Evolutionary conservation across 164 flowering plant genomes (phyloP).

Genomic region (Umbellularia californica): DNA sequence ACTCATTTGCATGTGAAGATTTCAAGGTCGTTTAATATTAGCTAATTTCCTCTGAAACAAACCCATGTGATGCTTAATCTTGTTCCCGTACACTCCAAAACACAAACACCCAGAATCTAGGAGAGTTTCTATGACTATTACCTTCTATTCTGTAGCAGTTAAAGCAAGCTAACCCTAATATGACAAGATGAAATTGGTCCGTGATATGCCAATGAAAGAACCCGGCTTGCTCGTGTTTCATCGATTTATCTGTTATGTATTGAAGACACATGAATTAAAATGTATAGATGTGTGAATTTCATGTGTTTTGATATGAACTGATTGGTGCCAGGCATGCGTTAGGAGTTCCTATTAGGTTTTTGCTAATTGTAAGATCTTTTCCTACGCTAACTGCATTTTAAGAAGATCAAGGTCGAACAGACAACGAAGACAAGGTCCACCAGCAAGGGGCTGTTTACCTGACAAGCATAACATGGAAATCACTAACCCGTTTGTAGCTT

Average conservation of each 20-base stretch:
- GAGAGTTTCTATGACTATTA: neutral
- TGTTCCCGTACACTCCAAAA: neutral
- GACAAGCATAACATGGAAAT: constrained; percentile 9
- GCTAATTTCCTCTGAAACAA: neutral
- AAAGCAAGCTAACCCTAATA: too few species aligned
- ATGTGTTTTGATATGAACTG: neutral
- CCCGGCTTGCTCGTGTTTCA: too few species aligned
- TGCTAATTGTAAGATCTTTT: neutral
- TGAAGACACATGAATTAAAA: neutral
- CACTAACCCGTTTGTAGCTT: constrained; percentile 1
- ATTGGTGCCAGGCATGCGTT: too few species aligned
- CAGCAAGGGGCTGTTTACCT: constrained; percentile 4
- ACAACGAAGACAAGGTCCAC: constrained; percentile 6
- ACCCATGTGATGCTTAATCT: neutral
- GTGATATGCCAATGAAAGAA: too few species aligned
- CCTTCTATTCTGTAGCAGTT: too few species aligned
- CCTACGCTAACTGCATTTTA: neutral
- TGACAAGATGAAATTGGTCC: too few species aligned
- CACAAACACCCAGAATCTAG: neutral
- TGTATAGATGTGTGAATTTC: neutral
- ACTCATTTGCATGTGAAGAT: neutral
- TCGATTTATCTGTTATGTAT: too few species aligned
- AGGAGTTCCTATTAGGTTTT: neutral
- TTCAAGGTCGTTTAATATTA: neutral
- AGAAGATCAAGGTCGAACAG: constrained; percentile 10